These are phyloP conservation scores for Aspergillus carlsbadensis DNA, from an alignment of 495 filamentous ascomycete genomes.

Conservation along the genomic window DNA sequence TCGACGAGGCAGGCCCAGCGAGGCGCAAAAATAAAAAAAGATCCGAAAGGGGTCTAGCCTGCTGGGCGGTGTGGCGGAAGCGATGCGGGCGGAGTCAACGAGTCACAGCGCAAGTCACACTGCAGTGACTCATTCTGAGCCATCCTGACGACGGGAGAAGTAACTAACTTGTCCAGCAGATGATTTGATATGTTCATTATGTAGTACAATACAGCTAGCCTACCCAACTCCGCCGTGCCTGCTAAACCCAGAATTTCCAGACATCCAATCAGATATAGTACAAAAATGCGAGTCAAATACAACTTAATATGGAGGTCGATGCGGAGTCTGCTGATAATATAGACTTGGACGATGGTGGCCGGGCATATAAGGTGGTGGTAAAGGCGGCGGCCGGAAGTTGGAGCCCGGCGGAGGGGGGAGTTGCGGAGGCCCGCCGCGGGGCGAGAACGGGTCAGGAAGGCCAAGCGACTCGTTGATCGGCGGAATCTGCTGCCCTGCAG, in stretches of 20 bases:
- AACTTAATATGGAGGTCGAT: conserved; percentile 20
- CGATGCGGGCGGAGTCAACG: conserved; percentile 22
- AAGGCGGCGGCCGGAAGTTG: conserved; percentile 36
- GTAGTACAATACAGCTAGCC: conserved; percentile 8
- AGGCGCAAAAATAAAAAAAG: conserved; percentile 9
- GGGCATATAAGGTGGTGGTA: conserved; percentile 29
- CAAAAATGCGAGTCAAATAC: conserved; percentile 1
- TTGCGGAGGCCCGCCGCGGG: conserved; percentile 36
- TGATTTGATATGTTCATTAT: conserved; percentile 9
- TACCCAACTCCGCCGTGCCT: background rate
- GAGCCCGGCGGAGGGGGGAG: conserved; percentile 43
- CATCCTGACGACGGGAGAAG: conserved; percentile 12
- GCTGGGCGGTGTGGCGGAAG: conserved; percentile 20
- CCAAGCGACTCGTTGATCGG: conserved; percentile 29
- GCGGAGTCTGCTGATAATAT: conserved; percentile 24
- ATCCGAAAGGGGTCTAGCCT: conserved; percentile 15
- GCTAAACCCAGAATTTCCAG: conserved; percentile 4
- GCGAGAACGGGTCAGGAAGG: conserved; percentile 37
- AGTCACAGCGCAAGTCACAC: conserved; percentile 11
- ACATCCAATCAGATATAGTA: conserved; percentile 7
- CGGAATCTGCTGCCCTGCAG: conserved; percentile 32
- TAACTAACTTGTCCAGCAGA: background rate
- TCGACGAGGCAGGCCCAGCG: background rate
- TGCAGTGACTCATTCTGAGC: conserved; percentile 22
- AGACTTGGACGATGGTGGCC: conserved; percentile 22